Evolutionary conservation across 129 eudicot genomes (phyloP), one percentile per base, ranked within the genome.

Genomic region (Escallonia herrerae): DNA sequence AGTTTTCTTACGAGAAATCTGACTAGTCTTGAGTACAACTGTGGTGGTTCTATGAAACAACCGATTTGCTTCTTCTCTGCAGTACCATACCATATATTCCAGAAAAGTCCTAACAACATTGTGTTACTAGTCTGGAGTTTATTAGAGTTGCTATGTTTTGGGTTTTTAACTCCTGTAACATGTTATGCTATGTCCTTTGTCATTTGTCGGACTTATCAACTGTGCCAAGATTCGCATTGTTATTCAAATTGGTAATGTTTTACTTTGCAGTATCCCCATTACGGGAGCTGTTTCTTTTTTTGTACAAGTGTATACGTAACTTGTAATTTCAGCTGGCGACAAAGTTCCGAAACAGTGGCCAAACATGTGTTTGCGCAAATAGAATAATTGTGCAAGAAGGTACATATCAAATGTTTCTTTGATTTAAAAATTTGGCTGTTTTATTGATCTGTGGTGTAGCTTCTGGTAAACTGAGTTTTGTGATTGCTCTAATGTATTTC

Each of bases 341-440:
- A 15, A 89, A 93, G 79, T 93, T 93, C 63, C 84, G 95, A 58
- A 93, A 93, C 73, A 93, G 78, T 69, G 99, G 99, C 67, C 99
- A 93, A 74, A 86, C 96, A 66, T 93, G 95, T 66, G 95, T 93
- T 10, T 93, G 96, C 43, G 89, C 96, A 76, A 93, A 93, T 63
- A 86, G 95, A 83, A 62, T 93, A 60, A 80, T 93, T 56, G 99
- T 93, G 75, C 96, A 93, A 83, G 96, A 93, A 89, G 99, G 98
- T 83, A 91, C 11, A 61, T 51, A 58, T 22, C 13, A 45, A 59
- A 53, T 53, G n/a, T 8, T 11, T 3, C 5, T 11, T 53, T 3
- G 5, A 8, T 37, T 3, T 22, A 53, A 15, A 22, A 33, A 48
- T 33, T 11, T 57, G 11, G 9, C 58, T 5, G 15, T 58, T 4